These are phyloP conservation scores for Fragaria iinumae DNA, from an alignment of 306 rosid genomes.

Conservation along the genomic window DNA sequence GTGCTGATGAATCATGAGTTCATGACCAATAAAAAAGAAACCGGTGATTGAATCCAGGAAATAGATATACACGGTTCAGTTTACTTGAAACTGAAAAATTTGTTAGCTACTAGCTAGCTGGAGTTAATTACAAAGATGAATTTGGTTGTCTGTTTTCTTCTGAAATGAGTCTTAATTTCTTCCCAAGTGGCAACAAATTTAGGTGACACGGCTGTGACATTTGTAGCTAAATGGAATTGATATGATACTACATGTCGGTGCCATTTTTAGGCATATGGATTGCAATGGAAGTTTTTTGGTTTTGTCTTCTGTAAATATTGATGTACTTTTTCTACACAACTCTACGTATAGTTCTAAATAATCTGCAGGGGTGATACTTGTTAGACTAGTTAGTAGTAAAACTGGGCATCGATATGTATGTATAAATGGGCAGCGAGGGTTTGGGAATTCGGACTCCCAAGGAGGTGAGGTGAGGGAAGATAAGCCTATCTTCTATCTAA, in stretches of 20 bases:
- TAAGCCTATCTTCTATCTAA: constrained; percentile 24
- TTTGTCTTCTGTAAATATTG: background rate
- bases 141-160: background rate
- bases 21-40: background rate
- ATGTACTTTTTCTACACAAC: background rate
- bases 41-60: background rate
- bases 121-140: background rate
- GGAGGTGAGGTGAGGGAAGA: constrained; percentile 16
- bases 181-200: background rate
- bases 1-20: background rate
- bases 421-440: background rate
- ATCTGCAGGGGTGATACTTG: background rate
- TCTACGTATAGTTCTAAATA: background rate
- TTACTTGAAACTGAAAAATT: background rate
- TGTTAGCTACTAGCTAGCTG: background rate
- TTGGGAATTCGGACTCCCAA: constrained; percentile 24
- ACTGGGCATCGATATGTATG: background rate
- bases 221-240: background rate
- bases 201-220: background rate
- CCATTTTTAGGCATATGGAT: background rate
- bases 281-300: background rate
- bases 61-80: background rate
- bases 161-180: background rate
- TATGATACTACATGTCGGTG: background rate
- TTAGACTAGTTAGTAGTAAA: background rate